Percentiles rank a stretch among this genome's conserved stretches.
phyloP scores from a whole-genome alignment of 768 basidiomycete species.

The Tricholoma furcatifolium region DNA sequence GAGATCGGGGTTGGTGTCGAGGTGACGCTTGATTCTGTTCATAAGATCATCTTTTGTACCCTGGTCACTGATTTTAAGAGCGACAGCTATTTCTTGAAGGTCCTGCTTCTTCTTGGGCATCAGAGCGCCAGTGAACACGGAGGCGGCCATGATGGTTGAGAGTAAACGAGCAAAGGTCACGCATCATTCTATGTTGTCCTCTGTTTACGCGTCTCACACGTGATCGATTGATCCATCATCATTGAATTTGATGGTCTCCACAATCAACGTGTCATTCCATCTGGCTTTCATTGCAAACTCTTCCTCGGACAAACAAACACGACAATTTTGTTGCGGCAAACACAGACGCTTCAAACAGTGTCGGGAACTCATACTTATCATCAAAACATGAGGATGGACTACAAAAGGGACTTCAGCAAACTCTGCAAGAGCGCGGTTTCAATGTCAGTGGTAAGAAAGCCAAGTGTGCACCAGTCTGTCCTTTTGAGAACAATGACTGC shows the following conservation, averaged over 20 bases:
- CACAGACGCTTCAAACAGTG: too few species aligned
- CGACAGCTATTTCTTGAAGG: conserved; percentile 57
- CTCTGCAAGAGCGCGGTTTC: too few species aligned
- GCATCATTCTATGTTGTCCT: conserved; percentile 13
- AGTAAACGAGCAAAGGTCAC: conserved; percentile 28
- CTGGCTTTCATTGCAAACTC: too few species aligned
- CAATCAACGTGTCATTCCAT: neutral
- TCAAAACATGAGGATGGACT: too few species aligned
- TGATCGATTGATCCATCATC: conserved; percentile 21
- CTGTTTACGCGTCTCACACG: conserved; percentile 30
- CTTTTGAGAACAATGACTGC: too few species aligned
- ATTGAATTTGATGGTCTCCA: neutral
- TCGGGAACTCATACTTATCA: too few species aligned
- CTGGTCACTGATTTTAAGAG: conserved; percentile 47
- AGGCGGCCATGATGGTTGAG: conserved; percentile 39
- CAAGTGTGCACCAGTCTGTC: too few species aligned
- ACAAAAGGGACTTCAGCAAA: too few species aligned
- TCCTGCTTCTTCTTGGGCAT: conserved; percentile 70
- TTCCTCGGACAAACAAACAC: too few species aligned
- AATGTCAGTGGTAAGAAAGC: too few species aligned
- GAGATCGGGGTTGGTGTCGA: conserved; percentile 54
- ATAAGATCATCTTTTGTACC: conserved; percentile 68
- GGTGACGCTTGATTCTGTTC: conserved; percentile 58
- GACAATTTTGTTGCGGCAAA: too few species aligned
- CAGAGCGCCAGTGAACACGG: conserved; percentile 50